Percentiles rank a stretch among this genome's conserved stretches.
These are phyloP conservation scores for Curvularia eragrostidis DNA, from an alignment of 2,329 filamentous ascomycete species.

Conservation along the genomic window DNA sequence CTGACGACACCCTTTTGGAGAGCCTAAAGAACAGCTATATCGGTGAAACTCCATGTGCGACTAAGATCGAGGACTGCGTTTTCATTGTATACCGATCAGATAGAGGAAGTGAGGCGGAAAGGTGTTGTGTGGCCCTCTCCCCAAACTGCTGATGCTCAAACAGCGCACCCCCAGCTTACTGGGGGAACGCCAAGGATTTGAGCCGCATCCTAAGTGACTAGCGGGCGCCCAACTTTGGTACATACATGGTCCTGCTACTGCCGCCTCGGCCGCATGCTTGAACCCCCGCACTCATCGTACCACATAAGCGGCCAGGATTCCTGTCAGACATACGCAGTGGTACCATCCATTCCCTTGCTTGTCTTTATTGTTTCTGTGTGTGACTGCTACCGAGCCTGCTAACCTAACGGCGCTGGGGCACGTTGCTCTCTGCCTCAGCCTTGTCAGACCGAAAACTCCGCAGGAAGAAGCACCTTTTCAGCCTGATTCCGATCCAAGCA, in stretches of 20 bases:
- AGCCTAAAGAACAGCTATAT: too few relatives aligned
- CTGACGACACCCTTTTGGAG: too few relatives aligned
- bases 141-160: too few relatives aligned
- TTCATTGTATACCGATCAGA: too few relatives aligned
- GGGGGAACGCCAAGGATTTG: too few relatives aligned
- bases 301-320: neutral
- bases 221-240: too few relatives aligned
- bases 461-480: neutral
- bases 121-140: too few relatives aligned
- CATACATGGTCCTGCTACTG: neutral
- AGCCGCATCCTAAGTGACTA: neutral
- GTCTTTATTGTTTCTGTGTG: neutral
- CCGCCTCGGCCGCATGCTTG: neutral
- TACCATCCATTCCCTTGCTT: neutral
- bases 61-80: too few relatives aligned
- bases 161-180: too few relatives aligned
- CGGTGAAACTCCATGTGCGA: too few relatives aligned
- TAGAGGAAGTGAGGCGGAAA: too few relatives aligned
- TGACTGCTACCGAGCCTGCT: neutral
- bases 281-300: neutral
- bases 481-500: neutral
- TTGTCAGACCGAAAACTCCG: neutral
- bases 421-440: neutral
- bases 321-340: neutral
- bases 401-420: neutral